Conservation (phyloP, 169 alveolate species). For the Babesia sp. region DNA sequence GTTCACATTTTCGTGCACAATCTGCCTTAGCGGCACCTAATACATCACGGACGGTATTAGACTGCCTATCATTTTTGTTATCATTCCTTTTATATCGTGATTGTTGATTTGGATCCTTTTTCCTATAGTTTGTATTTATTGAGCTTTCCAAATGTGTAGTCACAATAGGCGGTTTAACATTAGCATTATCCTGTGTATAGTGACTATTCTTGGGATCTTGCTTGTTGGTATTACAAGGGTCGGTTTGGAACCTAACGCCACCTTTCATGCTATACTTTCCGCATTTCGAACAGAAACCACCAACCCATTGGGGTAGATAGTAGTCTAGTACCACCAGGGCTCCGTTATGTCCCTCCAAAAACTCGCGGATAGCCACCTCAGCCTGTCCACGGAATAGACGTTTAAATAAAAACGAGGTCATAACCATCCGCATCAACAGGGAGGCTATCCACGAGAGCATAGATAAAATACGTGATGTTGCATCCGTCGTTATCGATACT, state of each 20-base stretch:
- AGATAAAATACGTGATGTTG: background rate
- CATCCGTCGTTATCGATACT: background rate
- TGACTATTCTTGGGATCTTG: background rate
- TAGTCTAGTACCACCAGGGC: slow-evolving; percentile 59
- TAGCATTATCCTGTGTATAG: background rate
- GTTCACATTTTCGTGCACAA: background rate
- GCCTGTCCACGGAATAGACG: slow-evolving; percentile 45
- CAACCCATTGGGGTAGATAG: slow-evolving; percentile 57
- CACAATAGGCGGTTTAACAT: background rate
- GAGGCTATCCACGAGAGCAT: background rate
- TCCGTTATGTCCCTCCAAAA: slow-evolving; percentile 63
- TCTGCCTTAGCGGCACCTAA: background rate
- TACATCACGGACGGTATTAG: background rate
- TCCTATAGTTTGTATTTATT: background rate
- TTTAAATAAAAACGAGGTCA: slow-evolving; percentile 33
- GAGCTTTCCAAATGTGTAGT: background rate
- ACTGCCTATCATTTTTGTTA: background rate
- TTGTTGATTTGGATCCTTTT: background rate
- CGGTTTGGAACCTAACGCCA: background rate
- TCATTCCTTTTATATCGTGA: background rate
- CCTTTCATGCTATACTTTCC: slow-evolving; percentile 12
- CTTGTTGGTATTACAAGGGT: background rate
- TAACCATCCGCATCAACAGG: background rate
- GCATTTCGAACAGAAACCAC: slow-evolving; percentile 37
- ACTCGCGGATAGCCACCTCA: slow-evolving; percentile 43